phyloP scores from a whole-genome alignment of 2,329 filamentous ascomycete species.

The Lecanosticta acicola region DNA sequence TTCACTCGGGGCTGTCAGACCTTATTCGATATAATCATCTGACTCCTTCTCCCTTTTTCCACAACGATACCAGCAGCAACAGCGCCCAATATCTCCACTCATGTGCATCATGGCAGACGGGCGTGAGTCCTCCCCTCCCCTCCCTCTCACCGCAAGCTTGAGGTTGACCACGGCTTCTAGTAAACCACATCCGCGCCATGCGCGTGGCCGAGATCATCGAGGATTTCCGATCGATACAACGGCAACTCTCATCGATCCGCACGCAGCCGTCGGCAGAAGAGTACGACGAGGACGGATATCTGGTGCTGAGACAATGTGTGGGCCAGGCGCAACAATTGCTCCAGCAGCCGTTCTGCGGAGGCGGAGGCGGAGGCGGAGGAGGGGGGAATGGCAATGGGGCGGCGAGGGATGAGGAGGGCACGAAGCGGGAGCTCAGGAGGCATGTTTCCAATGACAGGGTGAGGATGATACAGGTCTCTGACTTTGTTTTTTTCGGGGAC shows the following conservation, averaged over 20 bases:
- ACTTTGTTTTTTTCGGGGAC: neutral
- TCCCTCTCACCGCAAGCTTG: neutral
- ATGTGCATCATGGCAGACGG: constrained; percentile 49
- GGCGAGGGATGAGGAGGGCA: neutral
- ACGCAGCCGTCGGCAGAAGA: constrained; percentile 49
- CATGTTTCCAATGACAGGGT: neutral
- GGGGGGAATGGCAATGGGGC: no score
- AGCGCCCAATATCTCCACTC: neutral
- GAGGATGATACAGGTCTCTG: no score
- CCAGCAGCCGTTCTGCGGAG: constrained; percentile 51
- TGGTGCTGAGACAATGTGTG: constrained; percentile 52
- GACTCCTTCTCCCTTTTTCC: constrained; percentile 1
- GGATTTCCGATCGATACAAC: constrained; percentile 57
- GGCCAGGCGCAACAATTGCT: constrained; percentile 52
- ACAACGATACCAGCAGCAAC: neutral
- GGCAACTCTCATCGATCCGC: constrained; percentile 53
- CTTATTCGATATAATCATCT: neutral
- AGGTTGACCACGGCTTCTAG: constrained; percentile 35
- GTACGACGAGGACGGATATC: constrained; percentile 55
- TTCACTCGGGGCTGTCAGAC: no score
- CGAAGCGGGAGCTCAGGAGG: neutral
- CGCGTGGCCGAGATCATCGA: constrained; percentile 59
- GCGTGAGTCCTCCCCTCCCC: constrained; percentile 34
- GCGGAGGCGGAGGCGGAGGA: constrained; percentile 34
- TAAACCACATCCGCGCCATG: constrained; percentile 59